These are phyloP conservation scores for Cladophialophora carrionii DNA, from an alignment of 2,329 filamentous ascomycete species.

Conservation along the genomic window DNA sequence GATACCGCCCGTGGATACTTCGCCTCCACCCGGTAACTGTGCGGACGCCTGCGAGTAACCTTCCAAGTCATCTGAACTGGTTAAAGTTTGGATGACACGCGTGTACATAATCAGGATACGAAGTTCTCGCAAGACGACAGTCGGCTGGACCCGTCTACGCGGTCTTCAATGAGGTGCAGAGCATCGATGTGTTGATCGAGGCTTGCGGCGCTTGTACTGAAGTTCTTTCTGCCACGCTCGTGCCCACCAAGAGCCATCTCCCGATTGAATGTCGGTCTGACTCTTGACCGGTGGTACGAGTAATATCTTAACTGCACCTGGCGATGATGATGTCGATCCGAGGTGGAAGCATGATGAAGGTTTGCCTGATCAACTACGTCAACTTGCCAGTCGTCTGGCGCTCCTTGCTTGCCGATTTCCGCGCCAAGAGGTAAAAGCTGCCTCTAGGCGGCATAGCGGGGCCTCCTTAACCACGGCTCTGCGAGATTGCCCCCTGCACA, in stretches of 20 bases:
- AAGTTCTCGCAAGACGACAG: neutral
- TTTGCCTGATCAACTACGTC: conserved; percentile 27
- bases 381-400: conserved; percentile 10
- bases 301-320: neutral
- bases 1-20: neutral
- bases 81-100: neutral
- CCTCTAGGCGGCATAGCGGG: conserved; percentile 12
- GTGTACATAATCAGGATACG: neutral
- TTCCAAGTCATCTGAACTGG: neutral
- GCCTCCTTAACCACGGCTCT: neutral
- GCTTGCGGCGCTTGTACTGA: neutral
- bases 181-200: neutral
- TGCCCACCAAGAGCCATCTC: neutral
- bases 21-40: neutral
- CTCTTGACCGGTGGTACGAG: neutral
- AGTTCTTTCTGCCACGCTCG: neutral
- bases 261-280: neutral
- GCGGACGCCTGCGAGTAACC: neutral
- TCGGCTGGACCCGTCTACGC: neutral
- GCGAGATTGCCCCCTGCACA: neutral
- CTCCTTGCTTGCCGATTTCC: conserved; percentile 2
- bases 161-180: neutral
- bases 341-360: neutral
- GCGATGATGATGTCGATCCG: conserved; percentile 20
- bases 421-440: neutral